A percentile compares a stretch with the other conserved stretches of the same genome.
Evolutionary conservation across 140 eudicot species (phyloP).

Genomic region (Oenanthe javanica): DNA sequence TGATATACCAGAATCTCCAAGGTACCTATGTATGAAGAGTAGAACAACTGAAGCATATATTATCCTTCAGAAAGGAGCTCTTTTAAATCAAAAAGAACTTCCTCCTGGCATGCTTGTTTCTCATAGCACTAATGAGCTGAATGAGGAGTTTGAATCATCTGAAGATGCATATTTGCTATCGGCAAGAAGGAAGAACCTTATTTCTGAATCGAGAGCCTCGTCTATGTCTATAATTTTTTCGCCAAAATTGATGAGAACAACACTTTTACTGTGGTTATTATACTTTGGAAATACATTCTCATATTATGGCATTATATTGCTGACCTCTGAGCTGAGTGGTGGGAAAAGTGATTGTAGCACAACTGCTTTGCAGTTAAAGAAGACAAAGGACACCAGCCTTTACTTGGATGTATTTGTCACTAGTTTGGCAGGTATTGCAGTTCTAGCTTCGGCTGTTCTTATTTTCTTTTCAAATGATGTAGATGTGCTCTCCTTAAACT

Average conservation of each 20-base stretch:
- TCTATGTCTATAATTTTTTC: conserved; percentile 34
- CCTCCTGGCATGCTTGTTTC: conserved; percentile 59
- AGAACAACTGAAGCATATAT: conserved; percentile 43
- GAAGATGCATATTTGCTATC: conserved; percentile 41
- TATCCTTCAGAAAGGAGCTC: conserved; percentile 47
- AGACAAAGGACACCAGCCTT: conserved; percentile 28
- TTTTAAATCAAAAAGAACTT: conserved; percentile 37
- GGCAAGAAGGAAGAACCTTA: conserved; percentile 9
- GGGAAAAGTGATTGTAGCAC: conserved; percentile 32
- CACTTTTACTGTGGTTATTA: conserved; percentile 63
- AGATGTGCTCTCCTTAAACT: not conserved
- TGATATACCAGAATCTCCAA: conserved; percentile 68
- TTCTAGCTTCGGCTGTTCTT: not conserved
- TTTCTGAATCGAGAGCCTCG: conserved; percentile 19
- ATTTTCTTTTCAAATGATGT: not conserved
- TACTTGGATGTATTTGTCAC: conserved; percentile 73
- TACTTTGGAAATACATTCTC: conserved; percentile 75
- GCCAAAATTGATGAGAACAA: conserved; percentile 41
- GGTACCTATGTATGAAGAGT: conserved; percentile 57
- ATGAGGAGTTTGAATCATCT: conserved; percentile 23
- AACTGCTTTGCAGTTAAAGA: conserved; percentile 4
- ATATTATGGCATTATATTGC: conserved; percentile 69
- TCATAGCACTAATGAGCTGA: conserved; percentile 20
- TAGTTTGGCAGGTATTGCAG: conserved; percentile 65
- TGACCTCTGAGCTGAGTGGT: conserved; percentile 66